Evolutionary conservation across 257 asterid genomes (phyloP).

Genomic region (Leptodermis oblonga): DNA sequence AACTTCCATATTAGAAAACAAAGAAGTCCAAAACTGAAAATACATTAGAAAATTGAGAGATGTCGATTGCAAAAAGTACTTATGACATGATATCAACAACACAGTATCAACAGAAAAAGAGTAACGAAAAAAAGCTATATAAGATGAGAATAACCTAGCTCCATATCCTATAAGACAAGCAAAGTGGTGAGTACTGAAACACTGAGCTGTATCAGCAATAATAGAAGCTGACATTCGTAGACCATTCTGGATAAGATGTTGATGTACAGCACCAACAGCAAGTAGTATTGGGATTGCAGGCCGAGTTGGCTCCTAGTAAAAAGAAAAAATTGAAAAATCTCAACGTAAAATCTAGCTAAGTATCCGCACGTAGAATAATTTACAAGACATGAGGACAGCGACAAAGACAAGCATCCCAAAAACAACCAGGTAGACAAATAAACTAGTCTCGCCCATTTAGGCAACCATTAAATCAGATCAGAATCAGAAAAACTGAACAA

Average conservation of each 20-base stretch:
- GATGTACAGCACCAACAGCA: slow-evolving; percentile 99
- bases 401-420: background rate
- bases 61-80: background rate
- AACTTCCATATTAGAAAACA: background rate
- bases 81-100: background rate
- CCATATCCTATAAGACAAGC: slow-evolving; percentile 99
- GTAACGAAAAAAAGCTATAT: background rate
- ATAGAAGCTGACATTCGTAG: slow-evolving; percentile 96
- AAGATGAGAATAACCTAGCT: slow-evolving; percentile 65
- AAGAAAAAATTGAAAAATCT: slow-evolving; percentile 13
- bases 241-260: slow-evolving; percentile 97
- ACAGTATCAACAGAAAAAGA: slow-evolving; percentile 1
- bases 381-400: background rate
- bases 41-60: background rate
- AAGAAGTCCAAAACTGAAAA: background rate
- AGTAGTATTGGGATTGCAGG: slow-evolving; percentile 98
- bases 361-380: background rate
- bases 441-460: background rate
- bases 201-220: slow-evolving; percentile 98
- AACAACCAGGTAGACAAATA: background rate
- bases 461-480: too few species aligned
- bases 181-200: slow-evolving; percentile 99
- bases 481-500: background rate
- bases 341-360: background rate
- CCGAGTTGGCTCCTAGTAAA: slow-evolving; percentile 77